Conservation (phyloP, 2,329 filamentous ascomycete species). For the Rhinocladiella similis region DNA sequence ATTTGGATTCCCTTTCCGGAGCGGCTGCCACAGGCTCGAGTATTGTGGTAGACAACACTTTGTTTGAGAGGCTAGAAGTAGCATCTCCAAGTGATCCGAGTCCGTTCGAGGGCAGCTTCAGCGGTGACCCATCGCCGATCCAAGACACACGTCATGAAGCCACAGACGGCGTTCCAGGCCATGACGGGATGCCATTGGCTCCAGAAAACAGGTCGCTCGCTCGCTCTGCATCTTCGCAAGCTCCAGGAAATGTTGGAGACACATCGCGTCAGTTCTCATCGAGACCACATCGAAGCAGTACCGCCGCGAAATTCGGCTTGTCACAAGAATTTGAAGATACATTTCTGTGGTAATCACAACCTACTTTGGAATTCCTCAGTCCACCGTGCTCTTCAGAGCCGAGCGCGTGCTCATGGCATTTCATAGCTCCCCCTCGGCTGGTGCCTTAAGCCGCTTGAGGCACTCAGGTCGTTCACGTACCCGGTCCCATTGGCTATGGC, state of each 20-base stretch:
- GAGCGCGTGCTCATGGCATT: not conserved
- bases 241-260: no score
- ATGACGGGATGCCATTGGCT: no score
- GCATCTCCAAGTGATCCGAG: not conserved
- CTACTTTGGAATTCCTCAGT: no score
- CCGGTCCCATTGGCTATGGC: slow-evolving; percentile 7
- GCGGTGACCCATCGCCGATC: not conserved
- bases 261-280: not conserved
- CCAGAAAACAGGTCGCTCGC: no score
- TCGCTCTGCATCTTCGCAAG: no score
- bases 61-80: not conserved
- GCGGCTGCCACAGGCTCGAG: not conserved
- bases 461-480: slow-evolving; percentile 1
- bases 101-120: not conserved
- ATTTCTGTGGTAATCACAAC: slow-evolving; percentile 9
- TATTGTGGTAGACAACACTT: not conserved
- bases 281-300: not conserved
- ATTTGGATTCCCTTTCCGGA: slow-evolving; percentile 14
- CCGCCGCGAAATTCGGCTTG: slow-evolving; percentile 8
- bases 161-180: not conserved
- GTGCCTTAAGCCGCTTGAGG: not conserved
- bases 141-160: not conserved
- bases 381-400: no score
- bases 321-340: slow-evolving; percentile 13
- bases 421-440: not conserved